Conservation (phyloP, 345 rosid genomes). For the Eucalyptus polybractea region DNA sequence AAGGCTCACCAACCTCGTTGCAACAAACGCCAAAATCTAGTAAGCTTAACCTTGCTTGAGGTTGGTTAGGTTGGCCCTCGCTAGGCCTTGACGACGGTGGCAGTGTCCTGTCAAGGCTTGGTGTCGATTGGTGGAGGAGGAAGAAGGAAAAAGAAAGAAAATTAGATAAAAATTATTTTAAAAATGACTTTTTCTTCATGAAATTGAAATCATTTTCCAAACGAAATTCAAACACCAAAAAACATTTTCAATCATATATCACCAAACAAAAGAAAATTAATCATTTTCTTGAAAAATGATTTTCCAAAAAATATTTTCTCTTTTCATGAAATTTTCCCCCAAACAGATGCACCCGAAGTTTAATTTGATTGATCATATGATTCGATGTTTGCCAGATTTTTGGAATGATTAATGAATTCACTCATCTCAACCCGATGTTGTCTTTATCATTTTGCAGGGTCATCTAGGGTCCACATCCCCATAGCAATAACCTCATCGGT, state of each 20-base stretch:
- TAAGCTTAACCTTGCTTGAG: rapidly evolving
- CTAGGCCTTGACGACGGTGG: too few species aligned
- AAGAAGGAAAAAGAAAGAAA: too few species aligned
- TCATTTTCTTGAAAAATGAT: too few species aligned
- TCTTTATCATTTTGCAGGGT: not conserved
- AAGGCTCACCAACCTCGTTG: rapidly evolving
- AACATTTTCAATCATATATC: too few species aligned
- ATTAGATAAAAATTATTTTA: too few species aligned
- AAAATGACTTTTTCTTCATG: too few species aligned
- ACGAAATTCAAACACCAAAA: rapidly evolving
- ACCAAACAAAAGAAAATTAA: too few species aligned
- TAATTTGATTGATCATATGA: not conserved
- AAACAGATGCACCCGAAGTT: rapidly evolving
- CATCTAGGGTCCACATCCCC: not conserved
- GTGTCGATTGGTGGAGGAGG: too few species aligned
- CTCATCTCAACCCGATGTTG: not conserved
- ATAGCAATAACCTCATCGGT: not conserved
- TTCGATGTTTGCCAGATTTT: not conserved
- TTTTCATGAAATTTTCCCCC: not conserved
- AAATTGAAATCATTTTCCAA: too few species aligned
- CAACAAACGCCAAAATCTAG: too few species aligned
- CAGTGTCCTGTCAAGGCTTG: too few species aligned
- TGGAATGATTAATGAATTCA: not conserved
- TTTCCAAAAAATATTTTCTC: not conserved
- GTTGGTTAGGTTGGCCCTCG: rapidly evolving